phyloP scores from a whole-genome alignment of 2,329 filamentous ascomycete species.

The Cytospora paraplurivora region DNA sequence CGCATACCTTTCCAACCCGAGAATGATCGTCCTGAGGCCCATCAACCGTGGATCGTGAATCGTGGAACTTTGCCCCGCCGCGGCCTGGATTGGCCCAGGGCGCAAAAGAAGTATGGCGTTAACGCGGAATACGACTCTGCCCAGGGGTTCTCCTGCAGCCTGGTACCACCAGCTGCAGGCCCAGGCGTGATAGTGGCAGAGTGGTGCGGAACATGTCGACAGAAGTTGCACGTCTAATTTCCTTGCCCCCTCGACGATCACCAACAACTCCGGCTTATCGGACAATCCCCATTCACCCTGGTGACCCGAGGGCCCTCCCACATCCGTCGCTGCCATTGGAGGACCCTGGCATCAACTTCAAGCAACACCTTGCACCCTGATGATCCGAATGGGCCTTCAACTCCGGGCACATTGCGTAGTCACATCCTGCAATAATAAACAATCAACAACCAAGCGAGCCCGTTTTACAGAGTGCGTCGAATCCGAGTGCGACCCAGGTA shows the following conservation, averaged over 20 bases:
- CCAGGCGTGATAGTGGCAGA: not conserved
- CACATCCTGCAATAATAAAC: slow-evolving; percentile 1
- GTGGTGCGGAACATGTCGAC: not conserved
- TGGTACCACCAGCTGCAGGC: slow-evolving; percentile 12
- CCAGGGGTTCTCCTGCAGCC: slow-evolving; percentile 10
- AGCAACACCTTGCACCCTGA: not conserved
- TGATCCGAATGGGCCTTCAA: not conserved
- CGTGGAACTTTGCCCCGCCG: not conserved
- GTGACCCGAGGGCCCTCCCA: not conserved
- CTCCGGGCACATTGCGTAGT: slow-evolving; percentile 4
- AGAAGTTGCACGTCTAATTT: slow-evolving; percentile 12
- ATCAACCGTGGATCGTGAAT: not conserved
- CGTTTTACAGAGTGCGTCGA: not conserved
- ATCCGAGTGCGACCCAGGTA: not conserved
- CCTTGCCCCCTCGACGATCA: slow-evolving; percentile 12
- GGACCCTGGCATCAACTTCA: not conserved
- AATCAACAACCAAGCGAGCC: not conserved
- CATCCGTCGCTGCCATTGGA: not conserved
- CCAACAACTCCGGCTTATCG: slow-evolving; percentile 11
- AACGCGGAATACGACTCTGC: slow-evolving; percentile 15
- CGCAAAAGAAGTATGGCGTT: slow-evolving; percentile 5
- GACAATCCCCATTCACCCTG: slow-evolving; percentile 15
- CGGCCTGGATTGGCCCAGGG: not conserved
- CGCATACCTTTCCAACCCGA: not conserved
- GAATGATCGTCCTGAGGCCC: not conserved